Conservation (phyloP, 139 green algal genomes). For the Chlamydomonas applanata region DNA sequence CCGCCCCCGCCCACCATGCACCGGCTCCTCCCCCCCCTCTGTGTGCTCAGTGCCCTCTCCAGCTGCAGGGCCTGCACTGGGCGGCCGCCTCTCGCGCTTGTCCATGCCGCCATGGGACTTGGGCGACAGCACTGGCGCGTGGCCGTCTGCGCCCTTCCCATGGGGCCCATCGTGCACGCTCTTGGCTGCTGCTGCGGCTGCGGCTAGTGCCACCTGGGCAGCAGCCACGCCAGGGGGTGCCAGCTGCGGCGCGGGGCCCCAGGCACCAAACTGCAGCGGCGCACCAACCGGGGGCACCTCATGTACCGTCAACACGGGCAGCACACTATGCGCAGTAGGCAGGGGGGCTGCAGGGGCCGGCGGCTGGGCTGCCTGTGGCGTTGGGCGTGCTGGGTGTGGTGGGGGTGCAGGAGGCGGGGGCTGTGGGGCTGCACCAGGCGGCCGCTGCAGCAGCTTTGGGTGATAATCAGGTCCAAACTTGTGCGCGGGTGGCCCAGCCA, state of each 20-base stretch:
- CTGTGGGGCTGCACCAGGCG: too few relatives aligned
- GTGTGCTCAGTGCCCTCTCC: too few relatives aligned
- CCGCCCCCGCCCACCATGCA: too few relatives aligned
- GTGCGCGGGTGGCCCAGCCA: not conserved
- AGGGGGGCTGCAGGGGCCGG: too few relatives aligned
- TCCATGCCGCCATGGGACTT: too few relatives aligned
- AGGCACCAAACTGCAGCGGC: not conserved
- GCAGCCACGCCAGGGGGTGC: not conserved
- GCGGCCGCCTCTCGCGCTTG: too few relatives aligned
- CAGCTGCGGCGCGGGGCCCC: not conserved
- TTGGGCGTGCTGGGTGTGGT: not conserved
- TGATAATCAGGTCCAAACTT: not conserved
- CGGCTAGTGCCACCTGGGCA: not conserved
- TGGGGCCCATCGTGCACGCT: too few relatives aligned
- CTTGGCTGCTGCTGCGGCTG: conserved; percentile 2
- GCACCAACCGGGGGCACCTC: not conserved
- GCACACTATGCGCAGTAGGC: too few relatives aligned
- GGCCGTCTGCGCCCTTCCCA: too few relatives aligned
- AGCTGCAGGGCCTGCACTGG: too few relatives aligned
- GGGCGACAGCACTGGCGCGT: too few relatives aligned
- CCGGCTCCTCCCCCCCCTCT: too few relatives aligned
- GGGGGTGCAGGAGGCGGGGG: not conserved
- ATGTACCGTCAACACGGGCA: not conserved
- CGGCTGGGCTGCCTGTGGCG: not conserved
- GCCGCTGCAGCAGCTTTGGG: not conserved